phyloP scores from a whole-genome alignment of 2,329 filamentous ascomycete species.

The Neonectria punicea region DNA sequence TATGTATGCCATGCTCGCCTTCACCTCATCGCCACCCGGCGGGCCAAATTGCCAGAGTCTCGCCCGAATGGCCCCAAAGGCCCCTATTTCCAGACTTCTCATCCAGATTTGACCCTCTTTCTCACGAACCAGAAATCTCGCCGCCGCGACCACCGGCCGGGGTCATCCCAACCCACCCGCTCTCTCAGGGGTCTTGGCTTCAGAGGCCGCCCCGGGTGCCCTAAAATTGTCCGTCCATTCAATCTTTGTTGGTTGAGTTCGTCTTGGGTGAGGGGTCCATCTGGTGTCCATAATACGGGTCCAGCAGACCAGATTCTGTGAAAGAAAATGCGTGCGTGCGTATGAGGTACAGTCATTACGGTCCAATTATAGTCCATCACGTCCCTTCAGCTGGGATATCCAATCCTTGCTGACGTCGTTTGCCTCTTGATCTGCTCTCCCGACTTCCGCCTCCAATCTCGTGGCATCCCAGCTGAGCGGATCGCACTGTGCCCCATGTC shows the following conservation, averaged over 20 bases:
- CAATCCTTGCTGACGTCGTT: constrained; percentile 1
- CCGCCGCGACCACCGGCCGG: constrained; percentile 26
- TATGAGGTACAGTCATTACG: neutral
- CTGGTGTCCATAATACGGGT: neutral
- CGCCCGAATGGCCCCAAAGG: constrained; percentile 2
- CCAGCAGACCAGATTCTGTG: neutral
- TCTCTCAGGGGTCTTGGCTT: constrained; percentile 10
- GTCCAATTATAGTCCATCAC: neutral
- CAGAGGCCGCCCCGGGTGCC: neutral
- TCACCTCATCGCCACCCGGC: constrained; percentile 28
- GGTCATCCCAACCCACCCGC: constrained; percentile 41
- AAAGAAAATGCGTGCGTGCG: neutral
- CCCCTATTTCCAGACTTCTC: constrained; percentile 38
- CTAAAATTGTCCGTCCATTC: constrained; percentile 1
- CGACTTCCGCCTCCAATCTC: constrained; percentile 21
- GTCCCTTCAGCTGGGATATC: neutral
- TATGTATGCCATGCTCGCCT: constrained; percentile 6
- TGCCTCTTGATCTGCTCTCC: constrained; percentile 16
- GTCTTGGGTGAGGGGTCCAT: neutral
- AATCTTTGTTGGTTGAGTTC: neutral
- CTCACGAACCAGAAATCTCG: constrained; percentile 27
- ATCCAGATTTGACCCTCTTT: constrained; percentile 36
- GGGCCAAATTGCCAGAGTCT: neutral
- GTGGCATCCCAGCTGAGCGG: constrained; percentile 23
- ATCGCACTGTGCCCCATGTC: constrained; percentile 29